Evolutionary conservation across 83 land plant genomes (phyloP), one percentile per base, ranked within the genome.

Genomic region (Diphasiastrum complanatum): DNA sequence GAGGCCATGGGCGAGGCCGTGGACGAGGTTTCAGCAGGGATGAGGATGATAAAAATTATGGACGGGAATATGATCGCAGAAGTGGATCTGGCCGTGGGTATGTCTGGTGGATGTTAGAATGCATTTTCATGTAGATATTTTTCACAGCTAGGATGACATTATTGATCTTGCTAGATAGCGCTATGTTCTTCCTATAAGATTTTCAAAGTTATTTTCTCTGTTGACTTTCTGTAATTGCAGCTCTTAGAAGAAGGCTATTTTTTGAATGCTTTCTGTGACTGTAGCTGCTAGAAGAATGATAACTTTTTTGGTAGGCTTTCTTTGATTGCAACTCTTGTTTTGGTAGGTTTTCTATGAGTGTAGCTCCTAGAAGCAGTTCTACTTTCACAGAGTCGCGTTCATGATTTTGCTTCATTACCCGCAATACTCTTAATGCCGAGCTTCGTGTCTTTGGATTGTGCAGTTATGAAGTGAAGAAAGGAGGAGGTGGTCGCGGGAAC

Each of bases 31-130:
- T 4, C 32, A 30, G 35, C 22, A 43, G 22, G 12, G 73, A 53
- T 3, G 79, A 66, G 22, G 60, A 45, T 54, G 63, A 53, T 11
- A 50, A 60, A 25, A 51, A 65, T 18, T 34, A 43, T 29, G 47
- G 69, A 18, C 73, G 82, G 20, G 46, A 33, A 28, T 75, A 63
- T 63, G 79, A 79, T 3, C 75, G 79, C n/a, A 51, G 65, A 8
- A 79, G 82, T 64, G 82, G 82, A 24, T 70, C 75, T 38, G 82
- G 82, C 14, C 70, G 61, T 26, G 72, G 79, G 63, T 69, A 69
- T 48, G 58, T 14, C 37, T 47, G 8, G 53, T 19, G 26, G 38
- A 19, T 40, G 8, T 40, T 8, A 40, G 43, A 8, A 40, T 40
- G 8, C 16, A 8, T 16, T 40, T 40, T 40, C 16, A 8, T 40